Base-by-base conservation (phyloP, 495 filamentous ascomycete species). In the Neurospora sp. region DNA sequence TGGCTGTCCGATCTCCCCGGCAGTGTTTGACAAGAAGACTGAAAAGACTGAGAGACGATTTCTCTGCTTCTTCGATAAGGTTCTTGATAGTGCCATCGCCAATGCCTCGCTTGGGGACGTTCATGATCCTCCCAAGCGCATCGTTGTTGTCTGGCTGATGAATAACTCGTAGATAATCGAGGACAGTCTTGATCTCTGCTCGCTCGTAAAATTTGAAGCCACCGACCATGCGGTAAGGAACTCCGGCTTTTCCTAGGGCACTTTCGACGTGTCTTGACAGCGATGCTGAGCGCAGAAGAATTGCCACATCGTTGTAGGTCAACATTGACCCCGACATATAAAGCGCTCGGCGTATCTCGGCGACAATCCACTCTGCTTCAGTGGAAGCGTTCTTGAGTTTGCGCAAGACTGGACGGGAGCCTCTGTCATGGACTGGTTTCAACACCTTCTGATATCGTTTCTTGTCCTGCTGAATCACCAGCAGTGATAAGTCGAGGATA, bases 221-320 rank as follows among this genome's bases (percentile, higher is more conserved):
- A 20, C 88, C 96, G 69, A 98, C 92, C 96, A 98, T 98, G 40
- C 89, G 89, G 81, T 99, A 99, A 0, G 94, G 87, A 40, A 99
- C 89, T 1, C 96, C 96, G 9, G 89, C 89, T 78, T 92, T 94
- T 4, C 93, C 94, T 74, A 98, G 87, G 12, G 90, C 91, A 16
- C 88, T 86, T 79, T 99, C 96, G 65, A 98, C 91, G 40, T 92
- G 88, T 37, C 94, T 87, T 0, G 96, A 98, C 48, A 98, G 83
- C 3, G 89, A 85, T 0, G 96, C 92, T 6, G 94, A 94, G 4
- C 96, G 88, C 53, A 99, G 86, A 14, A 99, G 82, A 22, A 99
- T 91, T 0, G 94, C 93, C 74, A 95, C 89, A 78, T 98, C 96
- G 53, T 89, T 90, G 77, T 90, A 87, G 9, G 86, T 87, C 48